Evolutionary conservation across 495 filamentous ascomycete species (phyloP).

Genomic region (Lindgomyces ingoldianus): DNA sequence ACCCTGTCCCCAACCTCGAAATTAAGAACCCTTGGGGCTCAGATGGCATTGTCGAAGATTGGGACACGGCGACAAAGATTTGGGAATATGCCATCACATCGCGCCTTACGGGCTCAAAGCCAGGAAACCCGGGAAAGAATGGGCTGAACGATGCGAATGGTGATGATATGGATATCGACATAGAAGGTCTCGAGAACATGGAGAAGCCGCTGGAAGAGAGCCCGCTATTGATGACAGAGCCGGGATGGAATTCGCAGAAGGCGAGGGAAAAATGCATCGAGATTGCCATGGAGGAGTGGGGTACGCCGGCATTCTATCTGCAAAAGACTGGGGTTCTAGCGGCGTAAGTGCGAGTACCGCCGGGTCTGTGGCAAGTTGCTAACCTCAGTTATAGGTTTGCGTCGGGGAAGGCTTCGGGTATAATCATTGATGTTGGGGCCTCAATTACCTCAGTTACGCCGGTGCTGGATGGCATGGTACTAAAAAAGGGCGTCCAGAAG

Average conservation of each 20-base stretch:
- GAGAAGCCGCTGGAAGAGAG: constrained; percentile 85
- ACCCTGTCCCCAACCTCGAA: constrained; percentile 71
- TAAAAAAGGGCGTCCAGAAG: constrained; percentile 79
- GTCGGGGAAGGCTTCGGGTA: constrained; percentile 84
- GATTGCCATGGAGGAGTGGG: constrained; percentile 94
- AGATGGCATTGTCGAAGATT: constrained; percentile 92
- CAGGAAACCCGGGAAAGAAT: constrained; percentile 65
- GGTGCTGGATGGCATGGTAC: constrained; percentile 89
- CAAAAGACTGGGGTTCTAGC: constrained; percentile 67
- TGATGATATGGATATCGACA: constrained; percentile 57
- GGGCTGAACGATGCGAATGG: constrained; percentile 62
- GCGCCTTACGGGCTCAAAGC: constrained; percentile 67
- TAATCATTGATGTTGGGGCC: constrained; percentile 90
- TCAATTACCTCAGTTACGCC: constrained; percentile 88
- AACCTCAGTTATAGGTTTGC: constrained; percentile 63
- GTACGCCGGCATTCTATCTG: constrained; percentile 88
- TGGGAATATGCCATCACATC: constrained; percentile 89
- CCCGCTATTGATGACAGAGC: constrained; percentile 91
- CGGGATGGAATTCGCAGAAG: constrained; percentile 86
- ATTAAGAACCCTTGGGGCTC: constrained; percentile 86
- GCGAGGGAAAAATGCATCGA: constrained; percentile 89
- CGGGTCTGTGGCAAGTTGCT: constrained; percentile 4
- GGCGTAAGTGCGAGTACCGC: constrained; percentile 47
- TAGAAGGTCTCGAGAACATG: constrained; percentile 65
- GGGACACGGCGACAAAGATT: constrained; percentile 84